These are phyloP conservation scores for Talaromyces albobiverticillius DNA, from an alignment of 2,329 filamentous ascomycete genomes.

Conservation along the genomic window DNA sequence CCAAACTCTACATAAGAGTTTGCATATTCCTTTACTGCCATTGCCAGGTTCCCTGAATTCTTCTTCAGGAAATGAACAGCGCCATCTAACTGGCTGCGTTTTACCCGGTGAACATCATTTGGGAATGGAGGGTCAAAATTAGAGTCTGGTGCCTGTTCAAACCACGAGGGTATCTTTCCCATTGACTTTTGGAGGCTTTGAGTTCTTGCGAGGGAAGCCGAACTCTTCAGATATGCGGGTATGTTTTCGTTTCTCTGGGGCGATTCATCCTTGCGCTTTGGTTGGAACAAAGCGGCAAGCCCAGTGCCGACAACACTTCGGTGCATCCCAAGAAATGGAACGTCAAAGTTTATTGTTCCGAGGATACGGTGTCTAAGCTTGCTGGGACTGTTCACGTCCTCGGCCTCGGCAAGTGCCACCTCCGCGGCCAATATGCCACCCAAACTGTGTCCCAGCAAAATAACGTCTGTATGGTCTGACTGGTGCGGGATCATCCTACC, in stretches of 20 bases:
- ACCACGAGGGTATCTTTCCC: constrained; percentile 18
- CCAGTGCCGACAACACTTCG: constrained; percentile 82
- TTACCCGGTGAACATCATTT: constrained; percentile 69
- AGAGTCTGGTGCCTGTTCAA: constrained; percentile 40
- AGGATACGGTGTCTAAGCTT: constrained; percentile 71
- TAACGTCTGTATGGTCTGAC: constrained; percentile 68
- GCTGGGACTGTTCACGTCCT: constrained; percentile 18
- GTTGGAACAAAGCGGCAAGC: constrained; percentile 70
- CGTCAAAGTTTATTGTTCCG: constrained; percentile 78
- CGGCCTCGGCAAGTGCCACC: constrained; percentile 59
- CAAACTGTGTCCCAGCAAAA: constrained; percentile 87
- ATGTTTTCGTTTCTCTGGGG: constrained; percentile 18
- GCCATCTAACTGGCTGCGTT: constrained; percentile 62
- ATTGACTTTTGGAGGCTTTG: not conserved
- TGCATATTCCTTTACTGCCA: constrained; percentile 70
- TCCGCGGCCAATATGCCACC: constrained; percentile 81
- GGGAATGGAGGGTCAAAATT: constrained; percentile 73
- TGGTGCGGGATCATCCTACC: constrained; percentile 71
- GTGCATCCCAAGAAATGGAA: constrained; percentile 83
- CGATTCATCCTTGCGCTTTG: constrained; percentile 30
- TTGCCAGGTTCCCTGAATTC: constrained; percentile 68
- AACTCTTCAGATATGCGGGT: not conserved
- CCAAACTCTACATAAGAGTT: constrained; percentile 82
- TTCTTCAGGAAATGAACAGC: constrained; percentile 77
- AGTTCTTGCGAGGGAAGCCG: not conserved